A percentile compares a stretch with the other conserved stretches of the same genome.
Conservation (phyloP, 2,329 filamentous ascomycete species). For the Simplicillium sp. region DNA sequence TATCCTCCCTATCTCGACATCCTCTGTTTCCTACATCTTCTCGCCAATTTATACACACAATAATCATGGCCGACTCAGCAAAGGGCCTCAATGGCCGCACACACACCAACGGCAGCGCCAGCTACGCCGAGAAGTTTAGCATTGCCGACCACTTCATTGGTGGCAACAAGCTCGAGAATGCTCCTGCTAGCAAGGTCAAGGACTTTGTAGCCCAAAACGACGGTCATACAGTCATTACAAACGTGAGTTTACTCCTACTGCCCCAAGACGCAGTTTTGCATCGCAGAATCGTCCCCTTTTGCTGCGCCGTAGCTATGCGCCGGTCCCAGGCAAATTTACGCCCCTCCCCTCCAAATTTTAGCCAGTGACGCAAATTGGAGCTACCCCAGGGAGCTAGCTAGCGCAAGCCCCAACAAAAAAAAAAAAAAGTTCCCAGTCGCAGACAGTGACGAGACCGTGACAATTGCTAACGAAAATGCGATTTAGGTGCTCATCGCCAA, state of each 20-base stretch:
- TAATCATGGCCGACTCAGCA: conserved; percentile 38
- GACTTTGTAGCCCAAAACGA: conserved; percentile 87
- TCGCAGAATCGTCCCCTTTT: not conserved
- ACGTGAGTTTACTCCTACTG: conserved; percentile 50
- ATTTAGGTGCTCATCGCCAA: conserved; percentile 91
- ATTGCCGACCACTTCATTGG: conserved; percentile 93
- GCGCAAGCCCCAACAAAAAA: too few relatives aligned
- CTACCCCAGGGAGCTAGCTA: too few relatives aligned
- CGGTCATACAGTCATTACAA: conserved; percentile 97
- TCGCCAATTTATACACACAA: conserved; percentile 15
- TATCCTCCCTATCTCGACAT: not conserved
- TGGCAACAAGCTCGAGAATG: conserved; percentile 77
- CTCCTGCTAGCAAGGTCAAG: conserved; percentile 79
- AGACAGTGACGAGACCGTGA: conserved; percentile 6
- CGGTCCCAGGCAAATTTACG: not conserved
- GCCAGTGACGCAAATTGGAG: too few relatives aligned
- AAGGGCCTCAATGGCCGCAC: conserved; percentile 37
- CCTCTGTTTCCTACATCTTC: conserved; percentile 4
- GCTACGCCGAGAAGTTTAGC: conserved; percentile 72
- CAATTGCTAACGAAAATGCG: not conserved
- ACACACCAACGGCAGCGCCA: conserved; percentile 47
- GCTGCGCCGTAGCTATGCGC: too few relatives aligned
- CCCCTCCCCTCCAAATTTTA: not conserved
- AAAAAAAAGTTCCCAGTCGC: too few relatives aligned
- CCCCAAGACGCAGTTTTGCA: not conserved